These are phyloP conservation scores for Dactylis glomerata DNA, from an alignment of 176 grass and related monocot genomes.

Conservation along the genomic window DNA sequence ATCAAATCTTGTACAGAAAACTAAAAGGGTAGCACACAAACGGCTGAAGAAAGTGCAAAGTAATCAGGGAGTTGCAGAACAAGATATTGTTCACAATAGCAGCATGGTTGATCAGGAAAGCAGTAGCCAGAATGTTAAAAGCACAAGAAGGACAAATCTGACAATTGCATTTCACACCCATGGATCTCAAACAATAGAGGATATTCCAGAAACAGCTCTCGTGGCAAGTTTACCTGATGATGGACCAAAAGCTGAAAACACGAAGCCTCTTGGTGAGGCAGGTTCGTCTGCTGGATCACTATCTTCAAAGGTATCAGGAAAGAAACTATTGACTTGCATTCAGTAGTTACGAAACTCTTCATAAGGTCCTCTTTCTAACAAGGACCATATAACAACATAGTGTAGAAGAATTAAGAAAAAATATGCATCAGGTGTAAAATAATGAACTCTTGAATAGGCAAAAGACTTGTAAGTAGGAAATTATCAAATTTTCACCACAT, in stretches of 20 bases:
- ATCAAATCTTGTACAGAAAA: conserved; percentile 21
- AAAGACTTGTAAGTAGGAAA: background rate
- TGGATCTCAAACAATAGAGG: conserved; percentile 28
- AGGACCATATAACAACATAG: background rate
- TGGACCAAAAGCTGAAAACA: conserved; percentile 2
- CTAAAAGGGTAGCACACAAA: conserved; percentile 10
- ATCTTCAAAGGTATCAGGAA: conserved; percentile 5
- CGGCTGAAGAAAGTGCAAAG: conserved; percentile 12
- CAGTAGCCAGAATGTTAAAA: conserved; percentile 6
- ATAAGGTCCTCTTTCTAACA: background rate
- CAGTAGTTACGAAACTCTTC: background rate
- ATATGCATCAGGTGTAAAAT: background rate
- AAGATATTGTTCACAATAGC: conserved; percentile 8
- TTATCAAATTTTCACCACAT: background rate
- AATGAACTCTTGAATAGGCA: background rate
- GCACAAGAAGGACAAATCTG: background rate
- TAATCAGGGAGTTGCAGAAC: conserved; percentile 1
- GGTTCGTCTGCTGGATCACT: background rate
- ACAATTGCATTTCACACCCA: background rate
- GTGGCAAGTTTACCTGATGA: background rate
- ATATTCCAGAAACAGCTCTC: background rate
- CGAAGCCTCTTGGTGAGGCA: conserved; percentile 7
- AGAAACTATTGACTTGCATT: conserved; percentile 5
- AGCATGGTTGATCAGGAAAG: conserved; percentile 15
- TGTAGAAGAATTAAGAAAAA: background rate